These are phyloP conservation scores for Scutellaria barbata DNA, from an alignment of 257 asterid species.

Conservation along the genomic window DNA sequence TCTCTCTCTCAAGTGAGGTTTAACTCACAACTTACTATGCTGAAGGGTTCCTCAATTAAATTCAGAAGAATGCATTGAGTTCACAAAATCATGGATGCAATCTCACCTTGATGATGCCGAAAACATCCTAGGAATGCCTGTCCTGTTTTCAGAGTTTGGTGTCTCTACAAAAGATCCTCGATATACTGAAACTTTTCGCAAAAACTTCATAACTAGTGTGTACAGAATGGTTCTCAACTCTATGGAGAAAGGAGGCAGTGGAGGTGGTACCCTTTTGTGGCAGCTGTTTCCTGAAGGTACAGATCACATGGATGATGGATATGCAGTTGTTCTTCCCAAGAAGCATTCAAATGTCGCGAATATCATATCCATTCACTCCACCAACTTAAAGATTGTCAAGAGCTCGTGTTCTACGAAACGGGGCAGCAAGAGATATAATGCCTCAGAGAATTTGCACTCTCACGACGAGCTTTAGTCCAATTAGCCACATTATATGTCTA, in stretches of 20 bases:
- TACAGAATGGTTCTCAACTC: conserved; percentile 61
- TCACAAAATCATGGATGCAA: conserved; percentile 87
- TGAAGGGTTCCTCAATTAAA: conserved; percentile 66
- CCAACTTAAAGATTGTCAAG: conserved; percentile 56
- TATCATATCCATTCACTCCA: conserved; percentile 66
- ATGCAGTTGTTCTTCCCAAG: conserved; percentile 70
- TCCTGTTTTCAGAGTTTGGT: conserved; percentile 72
- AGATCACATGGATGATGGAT: conserved; percentile 84
- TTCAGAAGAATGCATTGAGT: conserved; percentile 55
- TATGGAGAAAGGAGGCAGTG: conserved; percentile 68
- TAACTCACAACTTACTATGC: background rate
- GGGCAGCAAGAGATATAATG: conserved; percentile 76
- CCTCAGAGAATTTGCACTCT: conserved; percentile 37
- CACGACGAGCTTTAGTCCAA: conserved; percentile 61
- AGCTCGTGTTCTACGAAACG: conserved; percentile 63
- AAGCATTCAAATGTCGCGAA: conserved; percentile 48
- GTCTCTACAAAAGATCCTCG: conserved; percentile 69
- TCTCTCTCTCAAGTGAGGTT: background rate
- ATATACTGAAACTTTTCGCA: conserved; percentile 57
- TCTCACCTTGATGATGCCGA: conserved; percentile 78
- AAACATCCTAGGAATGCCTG: conserved; percentile 68
- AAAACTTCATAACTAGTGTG: conserved; percentile 54
- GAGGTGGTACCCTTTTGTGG: conserved; percentile 76
- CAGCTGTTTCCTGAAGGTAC: conserved; percentile 85
- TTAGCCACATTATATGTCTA: background rate